Evolutionary conservation across 2,329 filamentous ascomycete genomes (phyloP), one percentile per base, ranked within the genome.

Genomic region (Cytospora schulzeri): DNA sequence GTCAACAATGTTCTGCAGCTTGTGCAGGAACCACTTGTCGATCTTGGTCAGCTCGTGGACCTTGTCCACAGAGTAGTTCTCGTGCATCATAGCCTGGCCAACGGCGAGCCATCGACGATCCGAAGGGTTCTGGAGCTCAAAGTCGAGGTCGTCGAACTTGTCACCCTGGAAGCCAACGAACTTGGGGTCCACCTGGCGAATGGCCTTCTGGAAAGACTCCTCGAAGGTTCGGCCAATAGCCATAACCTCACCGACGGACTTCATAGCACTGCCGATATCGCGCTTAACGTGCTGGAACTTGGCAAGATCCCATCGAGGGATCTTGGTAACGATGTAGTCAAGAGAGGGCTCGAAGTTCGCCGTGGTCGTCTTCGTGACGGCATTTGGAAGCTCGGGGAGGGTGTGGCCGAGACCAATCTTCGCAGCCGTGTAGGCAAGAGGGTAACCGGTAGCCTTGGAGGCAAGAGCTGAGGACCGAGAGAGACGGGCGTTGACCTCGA

Each of bases 261-360:
- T 99, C 95, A 99, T 99, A 67, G 94, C 91, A 75, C 92, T 96
- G 71, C 95, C 95, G 75, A 99, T 98, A 74, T 96, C 91, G 67
- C 95, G 91, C 84, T 97, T 96, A 69, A 99, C 95, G 73, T 98
- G 94, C 81, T 98, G 94, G 85, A 99, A 99, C 83, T 99, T 99
- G 83, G 91, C 88, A 75, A 99, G 79, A 84, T 99, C 95, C 95
- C 95, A 99, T 74, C 95, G 89, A 72, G 95, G 95, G 72, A 99
- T 98, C 84, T 99, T 99, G 71, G 93, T 97, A 70, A 99, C 95
- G 69, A 99, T 92, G 77, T 99, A 99, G 75, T 99, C 95, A 69
- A 99, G 83, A 68, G 92, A 96, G 60, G 95, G 95, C 79, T 99
- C 95, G 76, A 99, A 99, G 84, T 98, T 98, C 74, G 95, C 95